These are phyloP conservation scores for Moesziomyces sp. DNA, from an alignment of 1,284 basidiomycete species.

Conservation along the genomic window DNA sequence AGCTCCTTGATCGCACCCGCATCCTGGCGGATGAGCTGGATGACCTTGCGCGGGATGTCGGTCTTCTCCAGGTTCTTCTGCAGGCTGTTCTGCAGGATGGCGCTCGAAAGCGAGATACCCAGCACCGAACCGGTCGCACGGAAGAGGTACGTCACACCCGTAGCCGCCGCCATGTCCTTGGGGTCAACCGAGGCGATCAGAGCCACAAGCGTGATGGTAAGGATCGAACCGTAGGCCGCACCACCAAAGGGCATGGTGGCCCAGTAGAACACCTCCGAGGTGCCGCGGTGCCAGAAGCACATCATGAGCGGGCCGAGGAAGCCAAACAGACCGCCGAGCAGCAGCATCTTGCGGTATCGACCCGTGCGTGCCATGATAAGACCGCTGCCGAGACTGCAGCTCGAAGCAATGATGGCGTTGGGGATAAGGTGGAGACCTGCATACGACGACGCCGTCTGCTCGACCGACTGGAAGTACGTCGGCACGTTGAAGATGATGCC, in stretches of 20 bases:
- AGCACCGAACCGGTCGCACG: slow-evolving; percentile 68
- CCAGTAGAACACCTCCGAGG: slow-evolving; percentile 66
- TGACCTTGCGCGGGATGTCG: slow-evolving; percentile 60
- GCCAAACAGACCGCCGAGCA: slow-evolving; percentile 62
- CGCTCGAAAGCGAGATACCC: slow-evolving; percentile 68
- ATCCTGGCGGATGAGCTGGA: slow-evolving; percentile 64
- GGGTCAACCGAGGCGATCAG: slow-evolving; percentile 68
- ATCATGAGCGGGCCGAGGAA: slow-evolving; percentile 67
- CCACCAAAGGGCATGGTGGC: slow-evolving; percentile 65
- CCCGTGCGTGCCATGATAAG: slow-evolving; percentile 68
- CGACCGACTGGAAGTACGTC: slow-evolving; percentile 67
- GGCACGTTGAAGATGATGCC: slow-evolving; percentile 68
- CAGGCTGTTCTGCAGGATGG: slow-evolving; percentile 68
- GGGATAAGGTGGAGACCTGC: slow-evolving; percentile 68
- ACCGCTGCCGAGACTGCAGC: slow-evolving; percentile 68
- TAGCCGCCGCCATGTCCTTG: slow-evolving; percentile 67
- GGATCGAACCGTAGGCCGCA: slow-evolving; percentile 65
- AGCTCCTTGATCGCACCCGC: slow-evolving; percentile 62
- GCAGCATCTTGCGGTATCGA: slow-evolving; percentile 66
- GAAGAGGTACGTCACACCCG: slow-evolving; percentile 68
- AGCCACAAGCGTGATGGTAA: slow-evolving; percentile 68
- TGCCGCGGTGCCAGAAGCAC: slow-evolving; percentile 67
- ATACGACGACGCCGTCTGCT: slow-evolving; percentile 64
- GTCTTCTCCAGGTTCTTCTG: slow-evolving; percentile 57
- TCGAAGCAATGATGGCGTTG: slow-evolving; percentile 67